Conservation (phyloP, 1,139 yeast species). For the Yamadazyma songkhlaensis region DNA sequence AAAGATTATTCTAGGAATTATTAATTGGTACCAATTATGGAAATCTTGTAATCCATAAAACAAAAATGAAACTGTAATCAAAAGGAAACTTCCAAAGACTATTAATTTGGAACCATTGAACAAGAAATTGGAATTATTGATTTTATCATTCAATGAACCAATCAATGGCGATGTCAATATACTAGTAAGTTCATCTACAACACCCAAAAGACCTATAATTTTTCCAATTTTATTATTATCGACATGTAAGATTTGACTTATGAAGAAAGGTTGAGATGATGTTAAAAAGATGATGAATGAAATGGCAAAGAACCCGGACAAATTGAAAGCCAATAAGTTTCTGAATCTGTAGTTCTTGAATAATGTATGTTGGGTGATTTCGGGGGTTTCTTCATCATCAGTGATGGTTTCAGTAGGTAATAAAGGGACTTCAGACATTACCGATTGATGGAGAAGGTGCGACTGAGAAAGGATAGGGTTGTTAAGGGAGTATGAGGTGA, state of each 20-base stretch:
- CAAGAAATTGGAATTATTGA: conserved; percentile 20
- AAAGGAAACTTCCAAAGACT: conserved; percentile 44
- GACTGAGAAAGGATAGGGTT: too few species aligned
- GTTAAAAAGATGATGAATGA: conserved; percentile 65
- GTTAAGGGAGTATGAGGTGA: too few species aligned
- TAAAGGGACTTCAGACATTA: not conserved
- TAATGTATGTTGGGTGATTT: too few species aligned
- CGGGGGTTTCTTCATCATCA: not conserved
- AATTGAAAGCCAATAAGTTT: conserved; percentile 24
- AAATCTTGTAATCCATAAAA: conserved; percentile 50
- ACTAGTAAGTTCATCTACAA: conserved; percentile 59
- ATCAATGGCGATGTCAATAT: conserved; percentile 58
- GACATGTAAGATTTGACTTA: conserved; percentile 53
- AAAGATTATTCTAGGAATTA: conserved; percentile 52
- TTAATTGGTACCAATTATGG: conserved; percentile 29
- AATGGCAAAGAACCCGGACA: conserved; percentile 49
- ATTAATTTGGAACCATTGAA: conserved; percentile 53
- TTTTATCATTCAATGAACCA: conserved; percentile 62
- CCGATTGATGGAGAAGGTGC: conserved; percentile 1
- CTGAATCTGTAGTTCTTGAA: conserved; percentile 11
- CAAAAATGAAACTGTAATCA: conserved; percentile 46
- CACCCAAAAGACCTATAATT: conserved; percentile 59
- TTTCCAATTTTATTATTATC: conserved; percentile 46
- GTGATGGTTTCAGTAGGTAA: conserved; percentile 1
- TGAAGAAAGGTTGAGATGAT: conserved; percentile 66